Evolutionary conservation across 1,139 yeast species (phyloP).

Genomic region (Zhuliangozyma blackwelliae): DNA sequence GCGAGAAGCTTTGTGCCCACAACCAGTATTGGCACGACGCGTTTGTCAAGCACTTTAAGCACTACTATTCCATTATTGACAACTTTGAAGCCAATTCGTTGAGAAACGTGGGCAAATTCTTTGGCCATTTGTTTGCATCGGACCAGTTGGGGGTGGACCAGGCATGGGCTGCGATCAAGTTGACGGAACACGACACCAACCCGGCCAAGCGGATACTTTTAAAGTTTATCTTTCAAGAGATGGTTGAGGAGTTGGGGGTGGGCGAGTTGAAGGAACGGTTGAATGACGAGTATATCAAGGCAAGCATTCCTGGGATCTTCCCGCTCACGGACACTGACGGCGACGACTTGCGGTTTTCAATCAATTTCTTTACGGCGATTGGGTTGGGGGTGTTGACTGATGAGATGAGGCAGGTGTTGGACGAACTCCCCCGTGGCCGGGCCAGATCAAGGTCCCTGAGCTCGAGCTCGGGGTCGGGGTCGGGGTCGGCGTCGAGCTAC

Average conservation of each 20-base stretch:
- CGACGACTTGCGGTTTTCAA: constrained; percentile 71
- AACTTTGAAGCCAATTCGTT: constrained; percentile 69
- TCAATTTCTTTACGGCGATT: constrained; percentile 90
- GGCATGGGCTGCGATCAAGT: constrained; percentile 53
- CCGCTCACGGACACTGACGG: constrained; percentile 45
- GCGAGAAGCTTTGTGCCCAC: constrained; percentile 54
- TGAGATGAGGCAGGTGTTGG: constrained; percentile 61
- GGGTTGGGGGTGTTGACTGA: constrained; percentile 85
- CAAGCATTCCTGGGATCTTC: constrained; percentile 47
- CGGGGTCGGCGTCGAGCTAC: constrained; percentile 13
- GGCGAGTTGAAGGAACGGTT: constrained; percentile 45
- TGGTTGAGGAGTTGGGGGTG: constrained; percentile 75
- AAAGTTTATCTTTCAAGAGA: constrained; percentile 75
- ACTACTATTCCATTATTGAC: constrained; percentile 56
- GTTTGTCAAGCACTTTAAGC: constrained; percentile 51
- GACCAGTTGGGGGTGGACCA: constrained; percentile 51
- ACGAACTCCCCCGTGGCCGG: constrained; percentile 14
- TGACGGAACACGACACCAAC: constrained; percentile 71
- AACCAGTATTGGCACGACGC: constrained; percentile 52
- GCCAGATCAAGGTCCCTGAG: constrained; percentile 13
- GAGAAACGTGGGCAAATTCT: constrained; percentile 77
- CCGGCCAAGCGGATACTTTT: constrained; percentile 80
- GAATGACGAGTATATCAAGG: constrained; percentile 44
- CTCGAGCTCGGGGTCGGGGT: constrained; percentile 13
- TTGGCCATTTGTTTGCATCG: constrained; percentile 79